Evolutionary conservation across 352 stramenopile species (phyloP).

Genomic region (Aphanomyces cochlioides): DNA sequence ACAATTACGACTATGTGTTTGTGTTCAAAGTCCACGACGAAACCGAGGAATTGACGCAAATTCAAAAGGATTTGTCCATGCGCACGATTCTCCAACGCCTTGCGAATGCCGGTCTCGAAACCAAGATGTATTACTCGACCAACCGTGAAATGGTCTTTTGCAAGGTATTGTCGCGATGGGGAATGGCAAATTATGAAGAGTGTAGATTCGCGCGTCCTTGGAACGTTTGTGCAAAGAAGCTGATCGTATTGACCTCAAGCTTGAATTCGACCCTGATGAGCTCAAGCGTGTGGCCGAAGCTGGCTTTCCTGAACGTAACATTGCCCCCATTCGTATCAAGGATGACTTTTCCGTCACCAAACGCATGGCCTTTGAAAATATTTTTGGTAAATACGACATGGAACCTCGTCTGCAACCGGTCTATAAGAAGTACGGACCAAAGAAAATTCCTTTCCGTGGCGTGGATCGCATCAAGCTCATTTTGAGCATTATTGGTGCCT

Average conservation of each 20-base stretch:
- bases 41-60: conserved; percentile 43
- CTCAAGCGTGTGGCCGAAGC: conserved; percentile 52
- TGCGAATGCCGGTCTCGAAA: conserved; percentile 66
- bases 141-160: conserved; percentile 69
- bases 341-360: conserved; percentile 47
- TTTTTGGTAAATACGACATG: conserved; percentile 77
- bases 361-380: conserved; percentile 60
- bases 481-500: conserved; percentile 62
- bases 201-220: conserved; percentile 45
- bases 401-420: conserved; percentile 52
- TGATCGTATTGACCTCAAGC: conserved; percentile 73
- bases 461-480: conserved; percentile 73
- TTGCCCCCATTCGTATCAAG: conserved; percentile 61
- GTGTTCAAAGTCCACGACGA: conserved; percentile 82
- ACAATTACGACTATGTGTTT: conserved; percentile 77
- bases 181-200: not conserved
- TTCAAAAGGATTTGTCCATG: conserved; percentile 70
- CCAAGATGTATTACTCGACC: conserved; percentile 78
- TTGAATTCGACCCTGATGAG: conserved; percentile 62
- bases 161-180: conserved; percentile 40
- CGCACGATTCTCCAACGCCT: conserved; percentile 64
- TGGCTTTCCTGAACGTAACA: conserved; percentile 55
- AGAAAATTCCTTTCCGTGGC: conserved; percentile 68
- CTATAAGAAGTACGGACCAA: conserved; percentile 67
- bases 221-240: conserved; percentile 64